Conservation (phyloP, 345 rosid genomes). For the Camelina laxa region DNA sequence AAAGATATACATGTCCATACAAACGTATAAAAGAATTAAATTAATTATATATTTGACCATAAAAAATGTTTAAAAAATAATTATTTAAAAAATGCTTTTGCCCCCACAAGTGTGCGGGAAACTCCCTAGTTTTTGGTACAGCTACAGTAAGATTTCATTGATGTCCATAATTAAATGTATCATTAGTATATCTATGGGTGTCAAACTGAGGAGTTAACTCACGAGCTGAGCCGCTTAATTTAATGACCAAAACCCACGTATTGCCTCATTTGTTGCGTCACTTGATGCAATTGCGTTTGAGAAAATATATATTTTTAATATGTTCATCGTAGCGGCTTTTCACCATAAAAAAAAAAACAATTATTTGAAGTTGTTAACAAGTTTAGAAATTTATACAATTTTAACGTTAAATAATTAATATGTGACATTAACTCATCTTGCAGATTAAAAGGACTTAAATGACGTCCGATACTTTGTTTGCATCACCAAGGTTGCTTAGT, state of each 20-base stretch:
- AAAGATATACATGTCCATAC: too few species aligned
- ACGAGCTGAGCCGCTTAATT: too few species aligned
- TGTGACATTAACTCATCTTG: neutral
- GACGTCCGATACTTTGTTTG: neutral
- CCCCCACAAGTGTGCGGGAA: too few species aligned
- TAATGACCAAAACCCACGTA: neutral
- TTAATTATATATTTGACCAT: too few species aligned
- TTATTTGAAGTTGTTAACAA: neutral
- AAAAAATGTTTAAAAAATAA: too few species aligned
- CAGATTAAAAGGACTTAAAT: neutral
- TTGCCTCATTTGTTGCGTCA: conserved; percentile 39
- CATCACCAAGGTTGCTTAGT: neutral
- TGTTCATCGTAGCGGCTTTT: conserved; percentile 43
- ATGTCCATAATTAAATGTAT: too few species aligned
- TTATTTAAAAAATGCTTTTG: too few species aligned
- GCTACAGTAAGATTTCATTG: too few species aligned
- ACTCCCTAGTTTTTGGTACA: too few species aligned
- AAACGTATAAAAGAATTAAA: too few species aligned
- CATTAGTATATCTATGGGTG: too few species aligned
- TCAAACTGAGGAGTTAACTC: too few species aligned
- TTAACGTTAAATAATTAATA: neutral
- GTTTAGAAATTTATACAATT: neutral
- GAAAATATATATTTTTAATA: conserved; percentile 27
- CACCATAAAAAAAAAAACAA: neutral
- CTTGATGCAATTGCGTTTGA: conserved; percentile 27